Conservation (phyloP, 345 rosid species). For the Brassica juncea region DNA sequence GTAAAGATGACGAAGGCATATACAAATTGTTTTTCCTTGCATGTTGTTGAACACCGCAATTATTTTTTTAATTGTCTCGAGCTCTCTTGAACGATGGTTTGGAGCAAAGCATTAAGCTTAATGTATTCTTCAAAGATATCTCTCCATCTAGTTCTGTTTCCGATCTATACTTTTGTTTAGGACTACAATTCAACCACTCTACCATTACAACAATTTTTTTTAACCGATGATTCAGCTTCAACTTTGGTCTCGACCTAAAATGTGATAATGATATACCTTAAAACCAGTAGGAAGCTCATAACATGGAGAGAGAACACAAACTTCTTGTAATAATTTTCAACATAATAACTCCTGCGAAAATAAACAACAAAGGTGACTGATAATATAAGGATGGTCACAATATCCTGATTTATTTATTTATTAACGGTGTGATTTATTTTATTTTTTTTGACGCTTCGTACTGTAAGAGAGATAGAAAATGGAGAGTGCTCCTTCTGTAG, state of each 20-base stretch:
- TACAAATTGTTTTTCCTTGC: too few species aligned
- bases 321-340: background rate
- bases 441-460: background rate
- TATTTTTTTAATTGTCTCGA: too few species aligned
- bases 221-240: constrained; percentile 22
- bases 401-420: background rate
- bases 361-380: background rate
- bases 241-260: constrained; percentile 13
- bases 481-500: background rate
- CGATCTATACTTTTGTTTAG: constrained; percentile 55
- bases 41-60: too few species aligned
- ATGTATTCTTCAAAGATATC: background rate
- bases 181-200: constrained; percentile 69
- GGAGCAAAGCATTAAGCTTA: background rate
- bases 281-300: background rate
- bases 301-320: background rate
- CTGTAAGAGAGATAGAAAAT: background rate
- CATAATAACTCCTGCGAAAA: background rate
- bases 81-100: constrained; percentile 33
- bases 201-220: constrained; percentile 57
- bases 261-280: background rate
- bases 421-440: background rate
- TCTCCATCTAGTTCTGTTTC: constrained; percentile 41
- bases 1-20: too few species aligned
- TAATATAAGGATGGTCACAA: background rate